These are phyloP conservation scores for Leonotis leonurus DNA, from an alignment of 257 asterid genomes.

Conservation along the genomic window DNA sequence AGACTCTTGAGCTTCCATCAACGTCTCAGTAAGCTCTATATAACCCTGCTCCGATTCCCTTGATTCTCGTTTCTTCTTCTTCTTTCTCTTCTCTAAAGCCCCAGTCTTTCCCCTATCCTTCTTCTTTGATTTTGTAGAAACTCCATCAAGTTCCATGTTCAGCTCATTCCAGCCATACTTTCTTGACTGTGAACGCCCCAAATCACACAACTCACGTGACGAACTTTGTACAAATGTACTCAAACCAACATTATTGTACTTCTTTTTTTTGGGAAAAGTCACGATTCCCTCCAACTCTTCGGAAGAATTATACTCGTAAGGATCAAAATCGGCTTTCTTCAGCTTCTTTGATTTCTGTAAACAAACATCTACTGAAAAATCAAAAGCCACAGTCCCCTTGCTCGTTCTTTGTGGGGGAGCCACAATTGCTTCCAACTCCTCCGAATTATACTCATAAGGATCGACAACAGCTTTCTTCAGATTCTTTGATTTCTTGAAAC, in stretches of 20 bases:
- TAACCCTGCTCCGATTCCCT: slow-evolving; percentile 30
- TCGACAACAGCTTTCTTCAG: slow-evolving; percentile 26
- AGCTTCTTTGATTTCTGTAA: slow-evolving; percentile 30
- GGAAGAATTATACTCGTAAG: slow-evolving; percentile 31
- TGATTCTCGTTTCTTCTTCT: slow-evolving; percentile 32
- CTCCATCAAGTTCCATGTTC: slow-evolving; percentile 23
- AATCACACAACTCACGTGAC: slow-evolving; percentile 42
- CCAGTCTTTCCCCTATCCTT: slow-evolving; percentile 32
- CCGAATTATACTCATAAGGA: slow-evolving; percentile 33
- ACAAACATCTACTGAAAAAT: slow-evolving; percentile 33
- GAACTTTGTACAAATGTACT: slow-evolving; percentile 35
- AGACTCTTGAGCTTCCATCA: slow-evolving; percentile 82
- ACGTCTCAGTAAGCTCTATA: slow-evolving; percentile 41
- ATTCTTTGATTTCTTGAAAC: slow-evolving; percentile 32
- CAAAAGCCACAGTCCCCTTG: slow-evolving; percentile 25
- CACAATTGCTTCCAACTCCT: slow-evolving; percentile 31
- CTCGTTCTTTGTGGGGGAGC: slow-evolving; percentile 28
- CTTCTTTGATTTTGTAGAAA: slow-evolving; percentile 38
- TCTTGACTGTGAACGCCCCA: slow-evolving; percentile 25
- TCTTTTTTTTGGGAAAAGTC: slow-evolving; percentile 30
- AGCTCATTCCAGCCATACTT: slow-evolving; percentile 26
- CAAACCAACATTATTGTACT: slow-evolving; percentile 37
- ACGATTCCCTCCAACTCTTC: slow-evolving; percentile 32
- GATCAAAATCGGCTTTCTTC: slow-evolving; percentile 29
- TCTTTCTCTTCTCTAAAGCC: slow-evolving; percentile 35